Evolutionary conservation across 2,329 filamentous ascomycete genomes (phyloP), one percentile per base, ranked within the genome.

Genomic region (Thielaviopsis euricoi): DNA sequence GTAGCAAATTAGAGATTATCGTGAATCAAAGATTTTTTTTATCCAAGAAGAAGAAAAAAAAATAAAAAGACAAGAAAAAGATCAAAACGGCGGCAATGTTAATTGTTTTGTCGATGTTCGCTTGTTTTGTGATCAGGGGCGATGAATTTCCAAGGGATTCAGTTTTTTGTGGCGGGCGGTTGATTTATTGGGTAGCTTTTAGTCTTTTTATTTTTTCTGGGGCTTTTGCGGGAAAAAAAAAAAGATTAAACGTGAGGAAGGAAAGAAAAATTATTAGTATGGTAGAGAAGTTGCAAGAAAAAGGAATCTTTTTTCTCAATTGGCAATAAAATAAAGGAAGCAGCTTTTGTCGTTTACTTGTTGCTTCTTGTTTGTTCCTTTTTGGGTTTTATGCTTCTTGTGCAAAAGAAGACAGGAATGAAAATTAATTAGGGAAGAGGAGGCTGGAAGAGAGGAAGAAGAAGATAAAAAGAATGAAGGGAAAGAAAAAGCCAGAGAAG

Each of bases 141-240:
- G 54, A 56, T 25, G 12, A 50, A 56, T 49, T 56, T 56, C 49
- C 54, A 56, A 56, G 54, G 54, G 54, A 56, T 17, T 49, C 25
- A 43, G n/a, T 55, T 55, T 56, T 55, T 48, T 33, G 54, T 50
- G 54, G 54, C 54, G 17, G 54, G 54, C 54, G 54, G 37, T 49
- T 50, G 43, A 48, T 21, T 50, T 43, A 56, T 56, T 33, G 54
- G 54, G 54, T 19, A 21, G 10, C 43, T 56, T 50, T 26, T 56
- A 29, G 37, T 22, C 23, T 46, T 21, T 13, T 21, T 55, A 26
- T 26, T 46, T 19, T 26, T n/a, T 17, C 25, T 56, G 40, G 43
- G 37, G 54, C 37, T 26, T 7, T 19, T 25, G 25, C 40, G 33
- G 46, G 25, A 21, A 23, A 17, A 22, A 29, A 37, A 29, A 29